Evolutionary conservation across 139 green algal genomes (phyloP).

Genomic region (Asterochloris erici): DNA sequence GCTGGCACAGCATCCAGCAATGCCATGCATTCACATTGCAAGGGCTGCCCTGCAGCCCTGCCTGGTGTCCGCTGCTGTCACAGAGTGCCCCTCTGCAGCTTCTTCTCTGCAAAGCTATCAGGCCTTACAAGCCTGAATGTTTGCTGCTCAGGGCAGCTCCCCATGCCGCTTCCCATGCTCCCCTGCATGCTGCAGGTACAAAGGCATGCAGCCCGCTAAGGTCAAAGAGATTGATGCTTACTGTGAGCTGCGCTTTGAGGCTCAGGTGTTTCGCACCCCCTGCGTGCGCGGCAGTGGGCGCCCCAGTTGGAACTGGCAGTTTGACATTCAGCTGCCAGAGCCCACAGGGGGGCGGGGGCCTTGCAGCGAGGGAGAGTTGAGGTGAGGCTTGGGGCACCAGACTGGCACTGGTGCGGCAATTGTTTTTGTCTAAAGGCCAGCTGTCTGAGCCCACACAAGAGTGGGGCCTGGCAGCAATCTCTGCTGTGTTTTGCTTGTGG

Average conservation of each 20-base stretch:
- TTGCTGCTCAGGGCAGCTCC: too few relatives aligned
- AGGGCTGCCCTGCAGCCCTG: too few relatives aligned
- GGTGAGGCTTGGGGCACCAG: background rate
- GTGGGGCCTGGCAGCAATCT: background rate
- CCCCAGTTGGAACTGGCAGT: slow-evolving; percentile 26
- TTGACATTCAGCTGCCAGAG: slow-evolving; percentile 18
- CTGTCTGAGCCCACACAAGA: background rate
- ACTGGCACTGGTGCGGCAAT: too few relatives aligned
- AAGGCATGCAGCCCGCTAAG: background rate
- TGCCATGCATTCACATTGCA: too few relatives aligned
- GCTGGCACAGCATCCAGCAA: too few relatives aligned
- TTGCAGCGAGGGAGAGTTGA: background rate
- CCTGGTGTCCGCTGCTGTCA: too few relatives aligned
- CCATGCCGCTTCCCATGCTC: too few relatives aligned
- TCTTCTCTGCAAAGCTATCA: too few relatives aligned
- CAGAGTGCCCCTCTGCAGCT: too few relatives aligned
- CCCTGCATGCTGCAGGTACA: slow-evolving; percentile 2
- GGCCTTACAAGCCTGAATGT: too few relatives aligned
- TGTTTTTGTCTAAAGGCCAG: too few relatives aligned
- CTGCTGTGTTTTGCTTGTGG: background rate
- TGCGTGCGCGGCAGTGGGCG: slow-evolving; percentile 9
- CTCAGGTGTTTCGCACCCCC: slow-evolving; percentile 23
- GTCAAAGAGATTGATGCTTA: slow-evolving; percentile 21
- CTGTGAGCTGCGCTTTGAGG: slow-evolving; percentile 16
- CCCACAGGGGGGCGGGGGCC: background rate